These are phyloP conservation scores for Globisporangium rhizosaccharum DNA, from an alignment of 352 stramenopile genomes.

Conservation along the genomic window DNA sequence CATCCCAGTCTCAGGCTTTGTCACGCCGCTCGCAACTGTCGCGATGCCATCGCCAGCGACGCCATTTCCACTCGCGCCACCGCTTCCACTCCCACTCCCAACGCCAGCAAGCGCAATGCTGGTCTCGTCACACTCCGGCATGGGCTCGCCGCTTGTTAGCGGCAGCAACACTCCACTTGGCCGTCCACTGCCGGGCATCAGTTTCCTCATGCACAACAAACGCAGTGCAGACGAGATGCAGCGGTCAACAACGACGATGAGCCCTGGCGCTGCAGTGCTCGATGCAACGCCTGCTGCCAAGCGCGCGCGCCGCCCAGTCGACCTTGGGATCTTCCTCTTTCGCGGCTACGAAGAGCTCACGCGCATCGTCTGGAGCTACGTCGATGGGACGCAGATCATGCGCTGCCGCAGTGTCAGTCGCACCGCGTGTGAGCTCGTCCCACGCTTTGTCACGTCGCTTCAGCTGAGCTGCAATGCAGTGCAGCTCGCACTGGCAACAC, in stretches of 20 bases:
- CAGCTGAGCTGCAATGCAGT: conserved; percentile 78
- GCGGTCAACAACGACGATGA: conserved; percentile 22
- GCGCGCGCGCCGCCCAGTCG: conserved; percentile 9
- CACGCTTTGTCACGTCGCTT: conserved; percentile 65
- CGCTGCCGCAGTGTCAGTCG: conserved; percentile 51
- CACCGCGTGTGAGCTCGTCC: conserved; percentile 31
- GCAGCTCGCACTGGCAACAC: conserved; percentile 50
- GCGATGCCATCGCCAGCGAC: conserved; percentile 1
- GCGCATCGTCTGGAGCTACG: conserved; percentile 74
- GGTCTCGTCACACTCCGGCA: neutral
- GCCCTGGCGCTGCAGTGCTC: conserved; percentile 14
- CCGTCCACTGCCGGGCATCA: conserved; percentile 24
- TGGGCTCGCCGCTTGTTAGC: neutral
- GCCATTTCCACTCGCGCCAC: neutral
- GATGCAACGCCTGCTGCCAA: conserved; percentile 17
- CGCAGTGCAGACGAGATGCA: conserved; percentile 31
- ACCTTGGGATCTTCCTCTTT: conserved; percentile 52
- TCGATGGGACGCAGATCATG: conserved; percentile 77
- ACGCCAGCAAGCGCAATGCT: too few relatives aligned
- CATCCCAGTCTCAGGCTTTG: neutral
- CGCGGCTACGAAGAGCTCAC: conserved; percentile 57
- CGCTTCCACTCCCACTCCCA: too few relatives aligned
- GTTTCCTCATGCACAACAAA: conserved; percentile 33
- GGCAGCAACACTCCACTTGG: conserved; percentile 1
- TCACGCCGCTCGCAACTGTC: neutral